Percentiles rank a stretch among this genome's conserved stretches.
These are phyloP conservation scores for Colletotrichum sp. DNA, from an alignment of 2,329 filamentous ascomycete species.

Conservation along the genomic window DNA sequence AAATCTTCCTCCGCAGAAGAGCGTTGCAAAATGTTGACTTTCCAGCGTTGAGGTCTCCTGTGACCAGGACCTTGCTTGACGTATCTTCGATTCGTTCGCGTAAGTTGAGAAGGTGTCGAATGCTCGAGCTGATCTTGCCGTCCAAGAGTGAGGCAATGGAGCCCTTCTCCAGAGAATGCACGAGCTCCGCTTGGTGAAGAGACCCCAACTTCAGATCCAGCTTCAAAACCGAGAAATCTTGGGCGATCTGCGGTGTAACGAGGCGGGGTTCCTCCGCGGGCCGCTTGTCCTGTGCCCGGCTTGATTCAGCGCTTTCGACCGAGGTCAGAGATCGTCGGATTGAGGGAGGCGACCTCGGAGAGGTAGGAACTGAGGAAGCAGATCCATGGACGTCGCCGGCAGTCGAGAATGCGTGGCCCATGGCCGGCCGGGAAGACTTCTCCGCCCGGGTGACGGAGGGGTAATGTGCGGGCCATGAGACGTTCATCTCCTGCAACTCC, in stretches of 20 bases:
- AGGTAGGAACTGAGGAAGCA: conserved; percentile 37
- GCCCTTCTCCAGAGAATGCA: conserved; percentile 91
- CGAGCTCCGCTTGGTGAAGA: conserved; percentile 85
- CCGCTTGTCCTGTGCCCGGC: conserved; percentile 69
- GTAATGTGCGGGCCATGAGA: conserved; percentile 93
- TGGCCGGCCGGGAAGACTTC: conserved; percentile 60
- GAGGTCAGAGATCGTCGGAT: conserved; percentile 77
- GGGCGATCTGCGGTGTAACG: conserved; percentile 89
- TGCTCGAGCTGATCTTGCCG: conserved; percentile 91
- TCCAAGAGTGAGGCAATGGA: conserved; percentile 91
- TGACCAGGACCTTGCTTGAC: conserved; percentile 94
- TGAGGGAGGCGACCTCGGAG: conserved; percentile 49
- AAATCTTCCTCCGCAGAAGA: conserved; percentile 86
- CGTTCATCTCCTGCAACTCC: conserved; percentile 86
- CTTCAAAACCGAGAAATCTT: conserved; percentile 95
- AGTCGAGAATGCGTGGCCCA: conserved; percentile 69
- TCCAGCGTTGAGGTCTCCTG: conserved; percentile 94
- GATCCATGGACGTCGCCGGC: conserved; percentile 50
- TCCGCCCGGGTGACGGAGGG: conserved; percentile 77
- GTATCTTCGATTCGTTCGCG: conserved; percentile 97
- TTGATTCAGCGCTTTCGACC: conserved; percentile 73
- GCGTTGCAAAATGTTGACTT: conserved; percentile 99
- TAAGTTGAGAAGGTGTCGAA: conserved; percentile 85
- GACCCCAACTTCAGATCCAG: conserved; percentile 90
- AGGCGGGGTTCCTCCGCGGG: conserved; percentile 75